phyloP scores from a whole-genome alignment of 352 stramenopile genomes.

The Phytophthora meadii region DNA sequence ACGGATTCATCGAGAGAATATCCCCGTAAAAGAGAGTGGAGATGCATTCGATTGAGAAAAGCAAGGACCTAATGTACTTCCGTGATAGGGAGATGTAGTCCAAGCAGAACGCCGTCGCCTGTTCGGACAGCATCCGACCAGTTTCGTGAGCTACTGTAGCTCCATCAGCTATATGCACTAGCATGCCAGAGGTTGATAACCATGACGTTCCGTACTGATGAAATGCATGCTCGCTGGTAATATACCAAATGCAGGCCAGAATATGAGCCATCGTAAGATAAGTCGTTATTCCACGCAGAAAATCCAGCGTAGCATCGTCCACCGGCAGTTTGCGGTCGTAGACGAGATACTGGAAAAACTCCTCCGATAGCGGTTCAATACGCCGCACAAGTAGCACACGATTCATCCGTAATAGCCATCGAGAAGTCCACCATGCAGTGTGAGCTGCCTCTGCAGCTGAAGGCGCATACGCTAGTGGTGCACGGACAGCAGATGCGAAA shows the following conservation, averaged over 20 bases:
- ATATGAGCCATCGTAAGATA: conserved; percentile 73
- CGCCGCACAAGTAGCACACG: conserved; percentile 51
- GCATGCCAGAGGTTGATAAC: conserved; percentile 70
- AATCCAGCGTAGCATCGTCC: conserved; percentile 51
- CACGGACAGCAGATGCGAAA: conserved; percentile 21
- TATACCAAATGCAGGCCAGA: conserved; percentile 72
- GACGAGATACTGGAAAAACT: conserved; percentile 65
- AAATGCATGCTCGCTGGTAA: conserved; percentile 49
- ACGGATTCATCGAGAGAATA: conserved; percentile 70
- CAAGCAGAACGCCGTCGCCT: conserved; percentile 10
- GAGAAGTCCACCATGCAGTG: conserved; percentile 41
- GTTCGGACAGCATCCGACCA: conserved; percentile 34
- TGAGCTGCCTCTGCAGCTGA: conserved; percentile 3
- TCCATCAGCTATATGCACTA: conserved; percentile 31
- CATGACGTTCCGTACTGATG: conserved; percentile 58
- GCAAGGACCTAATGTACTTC: conserved; percentile 73
- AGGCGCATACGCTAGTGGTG: conserved; percentile 8
- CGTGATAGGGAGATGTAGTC: conserved; percentile 43
- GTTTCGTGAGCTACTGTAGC: conserved; percentile 8
- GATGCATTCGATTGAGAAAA: conserved; percentile 74
- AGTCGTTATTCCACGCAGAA: conserved; percentile 48
- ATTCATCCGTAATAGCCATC: conserved; percentile 65
- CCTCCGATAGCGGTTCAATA: conserved; percentile 49
- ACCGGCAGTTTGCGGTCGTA: conserved; percentile 63
- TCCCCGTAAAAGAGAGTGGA: conserved; percentile 79